Evolutionary conservation across 176 grass and related monocot genomes (phyloP).

Genomic region (Lolium rigidum): DNA sequence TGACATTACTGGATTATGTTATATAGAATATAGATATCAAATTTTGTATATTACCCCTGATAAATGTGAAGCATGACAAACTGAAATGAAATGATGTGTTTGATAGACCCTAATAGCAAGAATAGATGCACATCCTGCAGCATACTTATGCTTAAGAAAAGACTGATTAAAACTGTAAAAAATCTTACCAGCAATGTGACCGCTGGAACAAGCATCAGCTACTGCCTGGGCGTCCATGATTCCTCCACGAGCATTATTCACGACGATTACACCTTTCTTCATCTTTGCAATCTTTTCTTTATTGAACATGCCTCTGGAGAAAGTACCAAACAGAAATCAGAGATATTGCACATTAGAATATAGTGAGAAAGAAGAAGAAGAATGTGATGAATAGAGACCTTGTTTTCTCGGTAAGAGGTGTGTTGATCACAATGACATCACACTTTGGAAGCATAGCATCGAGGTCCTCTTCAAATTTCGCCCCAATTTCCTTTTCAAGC

Average conservation of each 20-base stretch:
- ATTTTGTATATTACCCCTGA: not conserved
- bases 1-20: not conserved
- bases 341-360: constrained; percentile 4
- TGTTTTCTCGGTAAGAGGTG: constrained; percentile 91
- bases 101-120: not conserved
- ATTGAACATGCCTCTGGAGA: constrained; percentile 86
- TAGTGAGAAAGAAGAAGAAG: constrained; percentile 25
- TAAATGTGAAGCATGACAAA: not conserved
- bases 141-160: not conserved
- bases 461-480: constrained; percentile 84
- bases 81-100: not conserved
- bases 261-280: constrained; percentile 92
- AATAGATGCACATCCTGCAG: not conserved
- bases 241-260: constrained; percentile 92
- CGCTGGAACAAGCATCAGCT: constrained; percentile 80
- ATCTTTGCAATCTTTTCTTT: constrained; percentile 90
- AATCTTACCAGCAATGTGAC: constrained; percentile 71
- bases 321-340: constrained; percentile 32
- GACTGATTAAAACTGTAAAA: constrained; percentile 11
- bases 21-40: too few relatives aligned
- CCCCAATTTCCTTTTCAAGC: constrained; percentile 87
- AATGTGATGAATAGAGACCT: constrained; percentile 52
- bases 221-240: constrained; percentile 95
- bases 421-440: constrained; percentile 89
- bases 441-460: constrained; percentile 92